phyloP scores from a whole-genome alignment of 2,329 filamentous ascomycete genomes.

The Neofusicoccum umdonicola region DNA sequence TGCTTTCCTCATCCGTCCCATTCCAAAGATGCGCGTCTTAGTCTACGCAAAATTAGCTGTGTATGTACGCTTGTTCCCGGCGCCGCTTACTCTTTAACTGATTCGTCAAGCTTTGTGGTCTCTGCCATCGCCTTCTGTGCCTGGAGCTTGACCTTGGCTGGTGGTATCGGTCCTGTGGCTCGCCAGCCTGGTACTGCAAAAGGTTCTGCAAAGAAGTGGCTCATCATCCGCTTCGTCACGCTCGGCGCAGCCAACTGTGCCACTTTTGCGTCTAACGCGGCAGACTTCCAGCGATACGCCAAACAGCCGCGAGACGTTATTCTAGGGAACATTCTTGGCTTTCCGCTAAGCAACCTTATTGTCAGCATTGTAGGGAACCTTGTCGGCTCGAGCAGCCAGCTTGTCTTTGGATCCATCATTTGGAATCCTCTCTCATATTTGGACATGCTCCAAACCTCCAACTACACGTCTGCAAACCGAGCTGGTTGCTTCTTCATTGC shows the following conservation, averaged over 20 bases:
- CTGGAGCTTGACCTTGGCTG: too few relatives aligned
- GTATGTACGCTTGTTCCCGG: too few relatives aligned
- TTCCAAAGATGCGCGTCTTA: neutral
- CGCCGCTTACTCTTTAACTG: too few relatives aligned
- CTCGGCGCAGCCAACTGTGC: too few relatives aligned
- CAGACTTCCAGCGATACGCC: constrained; percentile 17
- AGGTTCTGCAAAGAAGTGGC: too few relatives aligned
- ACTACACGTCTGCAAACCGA: constrained; percentile 27
- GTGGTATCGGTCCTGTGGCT: too few relatives aligned
- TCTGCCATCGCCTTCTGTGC: too few relatives aligned
- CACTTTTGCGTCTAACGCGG: too few relatives aligned
- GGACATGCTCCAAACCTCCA: constrained; percentile 32
- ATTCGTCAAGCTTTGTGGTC: too few relatives aligned
- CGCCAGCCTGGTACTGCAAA: too few relatives aligned
- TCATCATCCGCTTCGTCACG: too few relatives aligned
- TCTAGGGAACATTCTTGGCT: constrained; percentile 41
- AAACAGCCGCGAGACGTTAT: constrained; percentile 41
- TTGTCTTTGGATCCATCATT: constrained; percentile 35
- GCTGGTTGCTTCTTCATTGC: constrained; percentile 33
- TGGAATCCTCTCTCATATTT: constrained; percentile 39
- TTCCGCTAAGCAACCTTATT: constrained; percentile 39
- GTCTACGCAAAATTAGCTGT: neutral
- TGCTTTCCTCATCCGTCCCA: neutral
- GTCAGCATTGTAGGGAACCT: constrained; percentile 41
- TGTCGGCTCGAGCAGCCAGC: constrained; percentile 33